phyloP scores from a whole-genome alignment of 108 stramenopile genomes.

The Nitzschia sp. region DNA sequence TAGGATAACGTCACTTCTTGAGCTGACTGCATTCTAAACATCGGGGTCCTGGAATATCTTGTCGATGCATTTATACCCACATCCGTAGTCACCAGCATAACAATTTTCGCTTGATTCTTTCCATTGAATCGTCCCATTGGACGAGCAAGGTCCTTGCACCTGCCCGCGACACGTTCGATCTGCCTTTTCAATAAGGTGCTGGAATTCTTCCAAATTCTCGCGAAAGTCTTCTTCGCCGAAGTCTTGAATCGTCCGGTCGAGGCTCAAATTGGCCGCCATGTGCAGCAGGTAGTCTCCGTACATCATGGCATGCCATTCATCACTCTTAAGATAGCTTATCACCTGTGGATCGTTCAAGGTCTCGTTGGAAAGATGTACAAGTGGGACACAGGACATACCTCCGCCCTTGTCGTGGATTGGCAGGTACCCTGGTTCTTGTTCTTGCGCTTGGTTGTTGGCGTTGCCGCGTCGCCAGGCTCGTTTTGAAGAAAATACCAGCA shows the following conservation, averaged over 20 bases:
- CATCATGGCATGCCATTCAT: constrained; percentile 6
- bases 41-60: neutral
- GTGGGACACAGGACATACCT: neutral
- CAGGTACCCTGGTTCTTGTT: neutral
- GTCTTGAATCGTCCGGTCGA: constrained; percentile 8
- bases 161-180: neutral
- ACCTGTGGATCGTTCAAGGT: neutral
- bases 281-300: constrained; percentile 18
- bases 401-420: neutral
- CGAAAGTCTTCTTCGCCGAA: neutral
- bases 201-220: neutral
- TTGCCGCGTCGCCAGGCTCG: neutral
- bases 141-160: constrained; percentile 6
- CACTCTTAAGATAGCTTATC: neutral
- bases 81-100: constrained; percentile 1
- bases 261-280: neutral
- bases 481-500: constrained; percentile 5
- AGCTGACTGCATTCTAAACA: too few relatives aligned
- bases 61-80: neutral
- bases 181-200: neutral
- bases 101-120: neutral
- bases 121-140: neutral
- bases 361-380: neutral
- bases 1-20: too few relatives aligned
- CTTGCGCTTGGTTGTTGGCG: neutral